Conservation (phyloP, 2,329 filamentous ascomycete species). For the Phaeosphaeria sp. region DNA sequence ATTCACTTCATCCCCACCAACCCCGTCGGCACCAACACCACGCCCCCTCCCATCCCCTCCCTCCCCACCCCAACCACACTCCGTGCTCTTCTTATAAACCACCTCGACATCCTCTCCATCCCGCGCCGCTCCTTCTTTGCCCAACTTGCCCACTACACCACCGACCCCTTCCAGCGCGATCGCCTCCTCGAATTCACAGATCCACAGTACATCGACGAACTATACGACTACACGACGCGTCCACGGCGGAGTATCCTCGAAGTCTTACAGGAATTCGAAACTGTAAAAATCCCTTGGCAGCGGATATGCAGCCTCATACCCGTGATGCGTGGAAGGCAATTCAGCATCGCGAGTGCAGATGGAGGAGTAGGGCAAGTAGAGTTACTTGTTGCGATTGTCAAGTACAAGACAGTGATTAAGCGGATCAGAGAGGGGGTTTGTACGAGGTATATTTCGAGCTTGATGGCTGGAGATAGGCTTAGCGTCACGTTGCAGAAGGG, state of each 20-base stretch:
- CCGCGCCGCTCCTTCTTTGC: constrained; percentile 87
- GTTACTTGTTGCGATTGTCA: constrained; percentile 84
- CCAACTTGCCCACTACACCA: constrained; percentile 76
- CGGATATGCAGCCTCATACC: constrained; percentile 78
- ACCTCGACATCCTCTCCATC: constrained; percentile 88
- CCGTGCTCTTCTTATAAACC: constrained; percentile 77
- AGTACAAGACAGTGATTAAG: constrained; percentile 87
- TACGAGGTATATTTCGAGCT: constrained; percentile 78
- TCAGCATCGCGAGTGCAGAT: constrained; percentile 86
- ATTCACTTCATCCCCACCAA: constrained; percentile 61
- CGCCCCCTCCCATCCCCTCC: constrained; percentile 45
- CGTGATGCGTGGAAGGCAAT: constrained; percentile 83
- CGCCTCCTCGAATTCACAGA: constrained; percentile 83
- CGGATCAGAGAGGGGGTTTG: constrained; percentile 86
- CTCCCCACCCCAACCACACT: constrained; percentile 64
- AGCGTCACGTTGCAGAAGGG: constrained; percentile 64
- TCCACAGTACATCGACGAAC: constrained; percentile 82
- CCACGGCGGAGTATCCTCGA: constrained; percentile 90
- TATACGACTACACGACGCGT: constrained; percentile 94
- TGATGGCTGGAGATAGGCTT: constrained; percentile 65
- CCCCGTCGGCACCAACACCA: constrained; percentile 42
- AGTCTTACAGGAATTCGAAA: constrained; percentile 87
- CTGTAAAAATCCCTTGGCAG: constrained; percentile 79
- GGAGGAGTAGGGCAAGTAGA: constrained; percentile 59
- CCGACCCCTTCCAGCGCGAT: constrained; percentile 75